Base-by-base conservation (phyloP, 1,284 basidiomycete genomes). In the Boletus hoseneyae region DNA sequence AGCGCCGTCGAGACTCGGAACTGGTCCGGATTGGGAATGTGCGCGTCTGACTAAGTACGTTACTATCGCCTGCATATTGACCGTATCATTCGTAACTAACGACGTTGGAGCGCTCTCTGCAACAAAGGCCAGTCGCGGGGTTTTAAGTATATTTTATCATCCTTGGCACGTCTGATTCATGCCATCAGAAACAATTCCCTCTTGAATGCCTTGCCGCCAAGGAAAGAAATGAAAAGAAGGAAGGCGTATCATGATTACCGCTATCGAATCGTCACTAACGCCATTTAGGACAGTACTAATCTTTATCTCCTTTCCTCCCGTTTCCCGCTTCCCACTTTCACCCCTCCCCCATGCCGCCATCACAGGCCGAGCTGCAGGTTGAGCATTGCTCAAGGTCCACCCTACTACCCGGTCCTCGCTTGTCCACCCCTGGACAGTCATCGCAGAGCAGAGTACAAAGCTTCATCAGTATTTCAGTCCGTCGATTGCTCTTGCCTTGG, bases 391-490 rank as follows among this genome's bases (percentile, higher is more conserved):
- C 61, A 15, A 52, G 33, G 33, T 49, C 52, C 13, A 52, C 45
- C 47, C 39, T 63, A 7, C 50, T 63, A 13, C n/a, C 48, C 29
- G 48, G 36, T 25, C 48, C 42, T 35, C 47, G 23, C 19, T 25
- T 34, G 16, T 6, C 48, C 19, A 27, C 30, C 13, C 25, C 33
- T 43, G 51, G 52, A 16, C 42, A 61, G 9, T 47, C 63, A 0
- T 57, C 56, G 13, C 44, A 43, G 29, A 58, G 54, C 32, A 67
- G 64, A 52, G 52, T 56, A 11, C 61, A 49, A 6, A 69, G 66
- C 34, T 57, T 66, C 27, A 32, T 44, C n/a, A 69, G 64, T 27
- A 45, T 59, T 23, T 64, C 66, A 7, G 64, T 68, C 15, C n/a
- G 59, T 47, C 16, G 2, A 15, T 11, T 13, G 0, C n/a, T 36